A percentile compares a stretch with the other conserved stretches of the same genome.
These are phyloP conservation scores for Plasmodium chabaudi DNA, from an alignment of 169 alveolate species.

Conservation along the genomic window DNA sequence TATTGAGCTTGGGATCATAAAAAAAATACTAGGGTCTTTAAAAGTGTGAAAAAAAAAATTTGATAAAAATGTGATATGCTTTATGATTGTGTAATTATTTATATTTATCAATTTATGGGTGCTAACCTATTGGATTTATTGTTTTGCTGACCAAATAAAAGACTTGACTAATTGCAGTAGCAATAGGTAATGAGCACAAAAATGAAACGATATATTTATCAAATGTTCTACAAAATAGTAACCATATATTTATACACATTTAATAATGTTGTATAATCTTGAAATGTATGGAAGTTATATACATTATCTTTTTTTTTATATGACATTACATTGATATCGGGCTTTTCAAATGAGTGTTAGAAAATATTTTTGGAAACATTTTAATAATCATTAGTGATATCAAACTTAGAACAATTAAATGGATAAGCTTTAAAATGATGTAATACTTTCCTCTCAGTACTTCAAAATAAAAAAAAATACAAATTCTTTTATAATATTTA, in stretches of 20 bases:
- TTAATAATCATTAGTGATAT: conserved; percentile 20
- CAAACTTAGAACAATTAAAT: conserved; percentile 26
- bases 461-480: conserved; percentile 1
- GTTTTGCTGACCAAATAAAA: conserved; percentile 25
- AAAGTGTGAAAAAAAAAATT: not conserved
- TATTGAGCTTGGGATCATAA: conserved; percentile 62
- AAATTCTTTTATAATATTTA: not conserved
- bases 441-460: conserved; percentile 49
- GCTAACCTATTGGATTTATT: conserved; percentile 64
- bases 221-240: not conserved
- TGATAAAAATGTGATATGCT: not conserved
- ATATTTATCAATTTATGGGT: not conserved
- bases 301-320: not conserved
- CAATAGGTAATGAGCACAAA: conserved; percentile 39
- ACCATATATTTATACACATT: too few species aligned
- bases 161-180: conserved; percentile 35
- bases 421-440: conserved; percentile 34
- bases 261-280: too few species aligned
- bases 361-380: conserved; percentile 30
- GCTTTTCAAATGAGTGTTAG: conserved; percentile 21
- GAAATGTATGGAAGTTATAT: too few species aligned
- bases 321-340: conserved; percentile 32
- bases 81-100: not conserved
- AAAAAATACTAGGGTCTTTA: conserved; percentile 54
- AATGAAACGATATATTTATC: conserved; percentile 50